Percentiles rank a stretch among this genome's conserved stretches.
phyloP scores from a whole-genome alignment of 202 grass and related monocot genomes.

The Panicum hallii region DNA sequence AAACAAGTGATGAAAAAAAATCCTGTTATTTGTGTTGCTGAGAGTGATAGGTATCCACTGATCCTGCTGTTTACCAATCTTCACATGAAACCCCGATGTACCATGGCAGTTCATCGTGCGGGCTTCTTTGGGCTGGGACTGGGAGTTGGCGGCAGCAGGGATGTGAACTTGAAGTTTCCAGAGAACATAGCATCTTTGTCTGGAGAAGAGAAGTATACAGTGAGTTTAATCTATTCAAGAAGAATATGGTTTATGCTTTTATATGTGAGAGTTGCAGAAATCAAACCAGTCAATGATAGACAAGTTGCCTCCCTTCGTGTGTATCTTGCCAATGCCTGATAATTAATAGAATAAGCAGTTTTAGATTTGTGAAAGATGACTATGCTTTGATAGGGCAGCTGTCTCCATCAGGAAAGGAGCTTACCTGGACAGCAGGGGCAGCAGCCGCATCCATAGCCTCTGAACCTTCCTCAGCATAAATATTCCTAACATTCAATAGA shows the following conservation, averaged over 20 bases:
- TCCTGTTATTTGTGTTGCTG: slow-evolving; percentile 51
- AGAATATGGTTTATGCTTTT: slow-evolving; percentile 25
- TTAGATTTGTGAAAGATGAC: slow-evolving; percentile 45
- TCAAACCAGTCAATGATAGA: slow-evolving; percentile 82
- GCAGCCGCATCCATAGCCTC: slow-evolving; percentile 65
- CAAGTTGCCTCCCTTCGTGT: slow-evolving; percentile 86
- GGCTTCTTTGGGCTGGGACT: slow-evolving; percentile 42
- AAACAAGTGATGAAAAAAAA: slow-evolving; percentile 29
- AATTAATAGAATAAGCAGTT: slow-evolving; percentile 45
- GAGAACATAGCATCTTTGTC: slow-evolving; percentile 89
- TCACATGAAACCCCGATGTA: slow-evolving; percentile 18
- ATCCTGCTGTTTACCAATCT: slow-evolving; percentile 37
- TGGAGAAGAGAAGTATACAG: slow-evolving; percentile 41
- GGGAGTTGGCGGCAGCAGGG: slow-evolving; percentile 46
- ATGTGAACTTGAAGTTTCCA: slow-evolving; percentile 90
- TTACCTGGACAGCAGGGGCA: slow-evolving; percentile 77
- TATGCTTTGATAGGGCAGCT: slow-evolving; percentile 10
- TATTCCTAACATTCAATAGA: slow-evolving; percentile 68
- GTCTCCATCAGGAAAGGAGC: slow-evolving; percentile 47
- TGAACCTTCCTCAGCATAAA: slow-evolving; percentile 86
- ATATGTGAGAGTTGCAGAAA: slow-evolving; percentile 28
- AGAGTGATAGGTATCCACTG: slow-evolving; percentile 18
- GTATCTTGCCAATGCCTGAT: slow-evolving; percentile 92
- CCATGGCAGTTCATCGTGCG: slow-evolving; percentile 37
- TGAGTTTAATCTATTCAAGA: slow-evolving; percentile 38